Evolutionary conservation across 1,284 basidiomycete genomes (phyloP).

Genomic region (Abortiporus biennis): DNA sequence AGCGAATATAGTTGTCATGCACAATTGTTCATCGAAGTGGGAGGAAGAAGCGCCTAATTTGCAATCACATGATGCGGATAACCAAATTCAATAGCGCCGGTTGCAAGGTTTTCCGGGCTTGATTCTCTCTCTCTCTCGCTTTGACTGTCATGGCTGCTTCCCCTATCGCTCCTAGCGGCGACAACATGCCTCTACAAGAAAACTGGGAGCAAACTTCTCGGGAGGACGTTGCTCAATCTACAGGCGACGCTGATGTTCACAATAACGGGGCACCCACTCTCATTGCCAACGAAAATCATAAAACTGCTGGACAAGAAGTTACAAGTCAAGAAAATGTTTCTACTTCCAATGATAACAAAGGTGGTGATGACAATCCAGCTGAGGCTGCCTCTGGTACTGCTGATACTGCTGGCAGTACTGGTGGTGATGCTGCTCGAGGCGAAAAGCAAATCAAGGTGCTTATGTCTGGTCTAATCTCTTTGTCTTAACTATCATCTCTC

Average conservation of each 20-base stretch:
- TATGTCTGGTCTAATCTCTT: slow-evolving; percentile 55
- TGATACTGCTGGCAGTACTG: slow-evolving; percentile 19
- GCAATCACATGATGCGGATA: no score
- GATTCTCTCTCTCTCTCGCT: slow-evolving; percentile 4
- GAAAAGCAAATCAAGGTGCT: slow-evolving; percentile 88
- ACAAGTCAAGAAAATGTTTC: slow-evolving; percentile 14
- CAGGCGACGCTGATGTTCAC: slow-evolving; percentile 35
- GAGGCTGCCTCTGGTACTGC: slow-evolving; percentile 1
- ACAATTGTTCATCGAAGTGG: no score
- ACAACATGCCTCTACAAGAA: slow-evolving; percentile 29
- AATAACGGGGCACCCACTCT: slow-evolving; percentile 38
- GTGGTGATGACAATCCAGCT: slow-evolving; percentile 22
- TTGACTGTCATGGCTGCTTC: slow-evolving; percentile 46
- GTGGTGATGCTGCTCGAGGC: slow-evolving; percentile 46
- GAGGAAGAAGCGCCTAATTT: no score
- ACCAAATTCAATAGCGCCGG: not conserved
- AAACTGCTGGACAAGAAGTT: no score
- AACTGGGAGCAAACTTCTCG: slow-evolving; percentile 43
- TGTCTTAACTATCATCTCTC: slow-evolving; percentile 9
- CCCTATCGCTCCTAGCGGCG: slow-evolving; percentile 30
- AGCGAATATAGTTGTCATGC: no score
- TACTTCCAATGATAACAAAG: not conserved
- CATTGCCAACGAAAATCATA: slow-evolving; percentile 17
- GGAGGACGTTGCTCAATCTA: slow-evolving; percentile 31
- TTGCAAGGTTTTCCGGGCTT: not conserved